These are phyloP conservation scores for Hibiscus trionum DNA, from an alignment of 345 rosid genomes.

Conservation along the genomic window DNA sequence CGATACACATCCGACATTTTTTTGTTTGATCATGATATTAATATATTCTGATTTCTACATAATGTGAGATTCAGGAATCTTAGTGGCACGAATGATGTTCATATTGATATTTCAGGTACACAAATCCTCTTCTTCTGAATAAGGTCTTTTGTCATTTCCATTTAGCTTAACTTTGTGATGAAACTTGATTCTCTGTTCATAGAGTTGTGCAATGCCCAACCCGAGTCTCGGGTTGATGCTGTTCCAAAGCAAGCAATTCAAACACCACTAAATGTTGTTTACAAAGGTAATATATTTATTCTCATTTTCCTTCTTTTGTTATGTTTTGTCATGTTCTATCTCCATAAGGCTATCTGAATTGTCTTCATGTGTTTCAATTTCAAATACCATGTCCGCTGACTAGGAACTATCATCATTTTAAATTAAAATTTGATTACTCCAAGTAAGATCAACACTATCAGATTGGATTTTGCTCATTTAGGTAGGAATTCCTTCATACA, in stretches of 20 bases:
- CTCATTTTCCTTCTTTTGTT: not conserved
- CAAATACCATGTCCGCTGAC: no score
- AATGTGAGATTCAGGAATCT: conserved; percentile 35
- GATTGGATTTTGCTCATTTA: conserved; percentile 16
- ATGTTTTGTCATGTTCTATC: not conserved
- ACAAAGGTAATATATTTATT: conserved; percentile 50
- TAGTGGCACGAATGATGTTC: conserved; percentile 20
- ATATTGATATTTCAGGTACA: conserved; percentile 4
- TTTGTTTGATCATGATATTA: conserved; percentile 2
- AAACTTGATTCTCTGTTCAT: not conserved
- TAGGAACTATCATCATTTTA: no score
- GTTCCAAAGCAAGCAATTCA: conserved; percentile 43
- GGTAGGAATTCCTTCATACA: conserved; percentile 67
- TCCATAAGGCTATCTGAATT: not conserved
- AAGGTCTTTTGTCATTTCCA: not conserved
- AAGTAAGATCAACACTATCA: not conserved
- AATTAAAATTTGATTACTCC: no score
- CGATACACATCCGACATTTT: conserved; percentile 4
- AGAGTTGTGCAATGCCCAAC: conserved; percentile 31
- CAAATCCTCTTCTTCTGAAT: not conserved
- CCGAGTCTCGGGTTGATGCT: conserved; percentile 29
- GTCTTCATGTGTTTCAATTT: no score
- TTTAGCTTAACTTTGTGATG: conserved; percentile 12
- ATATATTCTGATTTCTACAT: conserved; percentile 17
- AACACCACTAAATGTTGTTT: conserved; percentile 52